phyloP scores from a whole-genome alignment of 257 asterid species.

The Primulina eburnea region DNA sequence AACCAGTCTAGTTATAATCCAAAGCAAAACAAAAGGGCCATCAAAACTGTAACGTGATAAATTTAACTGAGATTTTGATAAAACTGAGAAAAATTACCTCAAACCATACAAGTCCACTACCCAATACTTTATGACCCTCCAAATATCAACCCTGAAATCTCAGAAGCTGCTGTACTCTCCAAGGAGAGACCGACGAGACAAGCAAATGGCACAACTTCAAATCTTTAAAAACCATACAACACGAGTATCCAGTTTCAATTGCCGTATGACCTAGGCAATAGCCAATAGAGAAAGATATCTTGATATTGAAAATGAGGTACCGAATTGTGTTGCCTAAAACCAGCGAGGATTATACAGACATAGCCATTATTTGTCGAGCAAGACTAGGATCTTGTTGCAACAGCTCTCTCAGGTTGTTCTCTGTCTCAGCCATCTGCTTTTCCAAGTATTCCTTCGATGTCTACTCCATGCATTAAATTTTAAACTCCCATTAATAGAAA shows the following conservation, averaged over 20 bases:
- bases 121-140: background rate
- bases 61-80: too few species aligned
- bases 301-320: background rate
- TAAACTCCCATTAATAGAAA: background rate
- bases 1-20: too few species aligned
- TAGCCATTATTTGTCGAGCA: slow-evolving; percentile 48
- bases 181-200: background rate
- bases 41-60: too few species aligned
- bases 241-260: too few species aligned
- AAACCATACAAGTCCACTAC: background rate
- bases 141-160: background rate
- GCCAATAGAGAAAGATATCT: too few species aligned
- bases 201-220: background rate
- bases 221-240: background rate
- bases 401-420: slow-evolving; percentile 75
- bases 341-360: slow-evolving; percentile 47
- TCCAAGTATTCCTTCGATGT: slow-evolving; percentile 83
- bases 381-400: slow-evolving; percentile 89
- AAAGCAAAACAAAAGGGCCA: too few species aligned
- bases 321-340: background rate
- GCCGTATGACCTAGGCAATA: too few species aligned
- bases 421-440: slow-evolving; percentile 74
- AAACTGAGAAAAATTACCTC: background rate
- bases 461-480: slow-evolving; percentile 37
- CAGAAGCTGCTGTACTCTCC: background rate